phyloP scores from a whole-genome alignment of 345 rosid species.

The Combretum micranthum region DNA sequence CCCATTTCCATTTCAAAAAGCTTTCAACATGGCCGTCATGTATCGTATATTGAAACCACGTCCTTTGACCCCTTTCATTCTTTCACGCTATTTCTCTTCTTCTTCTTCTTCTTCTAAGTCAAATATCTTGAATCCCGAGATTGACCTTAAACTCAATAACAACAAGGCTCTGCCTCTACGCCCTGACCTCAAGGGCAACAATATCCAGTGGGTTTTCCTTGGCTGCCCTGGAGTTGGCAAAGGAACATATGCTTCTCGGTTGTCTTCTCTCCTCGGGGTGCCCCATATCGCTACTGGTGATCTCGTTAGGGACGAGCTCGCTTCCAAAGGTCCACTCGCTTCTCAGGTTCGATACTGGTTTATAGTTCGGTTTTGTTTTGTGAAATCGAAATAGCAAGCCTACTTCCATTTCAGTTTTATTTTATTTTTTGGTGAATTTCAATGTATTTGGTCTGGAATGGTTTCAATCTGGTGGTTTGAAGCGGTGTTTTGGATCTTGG shows the following conservation, averaged over 20 bases:
- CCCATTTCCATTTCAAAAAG: no score
- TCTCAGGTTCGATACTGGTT: conserved; percentile 43
- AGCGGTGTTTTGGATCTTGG: no score
- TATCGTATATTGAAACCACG: no score
- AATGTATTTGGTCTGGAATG: no score
- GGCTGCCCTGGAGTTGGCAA: conserved; percentile 99
- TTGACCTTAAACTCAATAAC: conserved; percentile 28
- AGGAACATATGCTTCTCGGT: conserved; percentile 94
- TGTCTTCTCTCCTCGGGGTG: conserved; percentile 70
- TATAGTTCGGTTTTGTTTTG: no score
- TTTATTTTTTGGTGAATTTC: no score
- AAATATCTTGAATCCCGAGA: conserved; percentile 23
- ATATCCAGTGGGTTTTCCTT: conserved; percentile 87
- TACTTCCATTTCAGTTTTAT: no score
- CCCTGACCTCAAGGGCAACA: conserved; percentile 28
- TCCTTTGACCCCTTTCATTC: background rate
- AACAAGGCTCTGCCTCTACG: conserved; percentile 15
- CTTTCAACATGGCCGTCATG: no score
- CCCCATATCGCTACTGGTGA: conserved; percentile 99
- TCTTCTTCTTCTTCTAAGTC: conserved; percentile 6
- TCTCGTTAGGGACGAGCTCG: conserved; percentile 91
- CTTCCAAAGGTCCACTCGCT: conserved; percentile 64
- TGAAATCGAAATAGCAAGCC: no score
- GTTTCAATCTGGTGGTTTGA: no score
- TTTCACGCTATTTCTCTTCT: conserved; percentile 22